A percentile compares a stretch with the other conserved stretches of the same genome.
These are phyloP conservation scores for Rutstroemia sp. DNA, from an alignment of 2,329 filamentous ascomycete genomes.

Conservation along the genomic window DNA sequence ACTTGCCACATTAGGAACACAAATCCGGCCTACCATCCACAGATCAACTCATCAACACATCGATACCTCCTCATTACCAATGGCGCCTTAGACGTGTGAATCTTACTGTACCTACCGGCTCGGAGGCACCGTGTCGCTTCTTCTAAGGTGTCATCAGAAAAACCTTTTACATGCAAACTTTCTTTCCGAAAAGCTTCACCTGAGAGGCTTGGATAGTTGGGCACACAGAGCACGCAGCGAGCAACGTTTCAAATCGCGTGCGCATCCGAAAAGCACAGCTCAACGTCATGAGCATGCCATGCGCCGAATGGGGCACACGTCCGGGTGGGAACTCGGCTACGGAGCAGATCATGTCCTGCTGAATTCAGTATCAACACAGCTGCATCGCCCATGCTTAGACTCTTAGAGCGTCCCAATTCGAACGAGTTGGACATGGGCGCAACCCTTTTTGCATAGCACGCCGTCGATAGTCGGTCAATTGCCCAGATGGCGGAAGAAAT, in stretches of 20 bases:
- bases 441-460: constrained; percentile 1
- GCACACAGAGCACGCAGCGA: not conserved
- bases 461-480: constrained; percentile 1
- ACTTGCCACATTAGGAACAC: no score
- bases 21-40: not conserved
- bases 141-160: not conserved
- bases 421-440: not conserved
- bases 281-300: not conserved
- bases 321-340: not conserved
- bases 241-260: not conserved
- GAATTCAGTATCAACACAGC: constrained; percentile 3
- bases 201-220: not conserved
- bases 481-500: not conserved
- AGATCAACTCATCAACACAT: not conserved
- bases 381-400: constrained; percentile 1
- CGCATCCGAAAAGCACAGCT: not conserved
- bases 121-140: constrained; percentile 2
- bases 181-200: not conserved
- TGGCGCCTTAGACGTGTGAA: not conserved
- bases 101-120: constrained; percentile 1
- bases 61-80: not conserved
- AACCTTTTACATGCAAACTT: not conserved
- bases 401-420: not conserved
- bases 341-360: constrained; percentile 6
- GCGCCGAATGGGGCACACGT: not conserved